These are phyloP conservation scores for Curvularia eragrostidis DNA, from an alignment of 2,329 filamentous ascomycete species.

Conservation along the genomic window DNA sequence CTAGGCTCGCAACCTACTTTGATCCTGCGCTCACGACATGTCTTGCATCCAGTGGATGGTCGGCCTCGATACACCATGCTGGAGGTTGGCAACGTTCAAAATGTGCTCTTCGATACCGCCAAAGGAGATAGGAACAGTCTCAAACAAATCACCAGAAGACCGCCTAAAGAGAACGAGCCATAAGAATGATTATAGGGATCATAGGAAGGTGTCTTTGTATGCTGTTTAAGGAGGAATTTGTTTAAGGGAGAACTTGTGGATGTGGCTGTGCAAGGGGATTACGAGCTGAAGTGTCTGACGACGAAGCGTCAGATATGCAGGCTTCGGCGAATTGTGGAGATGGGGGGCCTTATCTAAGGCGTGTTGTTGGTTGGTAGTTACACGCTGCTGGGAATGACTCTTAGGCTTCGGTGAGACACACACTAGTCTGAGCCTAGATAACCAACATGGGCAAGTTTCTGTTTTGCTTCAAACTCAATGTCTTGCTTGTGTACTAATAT, in stretches of 20 bases:
- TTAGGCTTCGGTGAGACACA: not conserved
- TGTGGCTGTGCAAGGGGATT: not conserved
- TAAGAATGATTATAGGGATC: not conserved
- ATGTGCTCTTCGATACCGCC: not conserved
- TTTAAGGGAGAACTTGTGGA: not conserved
- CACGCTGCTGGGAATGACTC: not conserved
- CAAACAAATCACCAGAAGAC: not conserved
- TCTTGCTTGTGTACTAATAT: too few relatives aligned
- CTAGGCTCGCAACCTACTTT: constrained; percentile 38
- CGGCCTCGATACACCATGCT: constrained; percentile 46
- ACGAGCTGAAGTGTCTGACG: not conserved
- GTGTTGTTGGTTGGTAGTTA: too few relatives aligned
- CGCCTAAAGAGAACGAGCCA: not conserved
- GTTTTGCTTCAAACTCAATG: too few relatives aligned
- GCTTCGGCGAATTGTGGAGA: not conserved
- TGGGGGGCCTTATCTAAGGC: not conserved
- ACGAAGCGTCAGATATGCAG: not conserved
- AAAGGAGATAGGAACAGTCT: too few relatives aligned
- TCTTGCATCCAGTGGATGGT: constrained; percentile 44
- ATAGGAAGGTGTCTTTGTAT: not conserved
- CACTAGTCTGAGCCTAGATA: not conserved
- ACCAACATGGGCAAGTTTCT: too few relatives aligned
- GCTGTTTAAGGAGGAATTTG: not conserved
- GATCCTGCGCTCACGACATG: constrained; percentile 52
- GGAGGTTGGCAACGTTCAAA: not conserved